phyloP scores from a whole-genome alignment of 805 yeast species.

The Wickerhamomyces sydowiorum region DNA sequence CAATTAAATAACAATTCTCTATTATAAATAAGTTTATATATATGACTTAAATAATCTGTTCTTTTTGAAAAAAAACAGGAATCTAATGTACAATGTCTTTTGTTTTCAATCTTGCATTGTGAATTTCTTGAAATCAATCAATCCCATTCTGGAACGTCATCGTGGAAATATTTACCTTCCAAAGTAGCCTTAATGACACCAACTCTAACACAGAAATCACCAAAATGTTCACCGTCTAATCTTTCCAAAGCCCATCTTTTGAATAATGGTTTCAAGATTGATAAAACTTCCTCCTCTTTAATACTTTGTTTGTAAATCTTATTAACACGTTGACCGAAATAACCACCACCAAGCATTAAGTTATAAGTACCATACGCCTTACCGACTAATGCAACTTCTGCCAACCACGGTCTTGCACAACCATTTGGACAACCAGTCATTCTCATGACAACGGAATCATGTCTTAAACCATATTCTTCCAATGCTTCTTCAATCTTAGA shows the following conservation, averaged over 20 bases:
- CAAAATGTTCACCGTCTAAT: constrained; percentile 87
- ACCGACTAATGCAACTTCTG: constrained; percentile 93
- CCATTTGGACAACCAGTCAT: constrained; percentile 99
- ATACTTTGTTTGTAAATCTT: constrained; percentile 84
- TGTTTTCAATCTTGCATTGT: too few species aligned
- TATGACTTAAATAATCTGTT: not conserved
- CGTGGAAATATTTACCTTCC: constrained; percentile 94
- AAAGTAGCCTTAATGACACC: constrained; percentile 86
- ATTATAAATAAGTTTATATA: too few species aligned
- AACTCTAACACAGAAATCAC: constrained; percentile 83
- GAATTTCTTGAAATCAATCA: too few species aligned
- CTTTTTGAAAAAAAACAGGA: too few species aligned
- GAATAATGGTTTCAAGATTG: constrained; percentile 75
- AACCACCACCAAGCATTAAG: constrained; percentile 93
- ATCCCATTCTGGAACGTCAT: constrained; percentile 80
- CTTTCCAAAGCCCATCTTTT: constrained; percentile 94
- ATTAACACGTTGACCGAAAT: constrained; percentile 87
- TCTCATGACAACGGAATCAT: constrained; percentile 92
- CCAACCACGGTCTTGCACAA: constrained; percentile 97
- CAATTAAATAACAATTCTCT: too few species aligned
- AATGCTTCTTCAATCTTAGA: constrained; percentile 78
- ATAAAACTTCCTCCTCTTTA: constrained; percentile 83
- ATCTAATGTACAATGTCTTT: too few species aligned
- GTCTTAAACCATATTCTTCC: constrained; percentile 90
- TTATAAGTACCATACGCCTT: constrained; percentile 93